Conservation (phyloP, 352 stramenopile species). For the Globisporangium middletonii region DNA sequence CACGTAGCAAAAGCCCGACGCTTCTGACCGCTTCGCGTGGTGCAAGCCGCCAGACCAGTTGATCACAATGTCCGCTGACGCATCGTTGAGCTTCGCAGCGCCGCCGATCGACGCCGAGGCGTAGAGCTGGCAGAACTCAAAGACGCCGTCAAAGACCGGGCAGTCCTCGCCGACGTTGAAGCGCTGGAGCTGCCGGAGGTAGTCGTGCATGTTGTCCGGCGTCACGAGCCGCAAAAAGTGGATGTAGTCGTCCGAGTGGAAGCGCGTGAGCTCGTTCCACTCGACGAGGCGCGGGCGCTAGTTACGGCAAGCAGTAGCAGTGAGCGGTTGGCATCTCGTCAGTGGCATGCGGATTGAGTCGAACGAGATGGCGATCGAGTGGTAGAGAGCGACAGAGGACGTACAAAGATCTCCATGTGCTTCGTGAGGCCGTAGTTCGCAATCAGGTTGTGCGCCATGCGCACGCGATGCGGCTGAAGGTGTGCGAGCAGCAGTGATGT, state of each 20-base stretch:
- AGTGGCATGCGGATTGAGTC: not conserved
- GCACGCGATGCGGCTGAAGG: constrained; percentile 93
- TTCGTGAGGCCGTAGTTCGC: constrained; percentile 99
- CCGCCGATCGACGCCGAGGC: constrained; percentile 95
- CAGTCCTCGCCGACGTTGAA: constrained; percentile 99
- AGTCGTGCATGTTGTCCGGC: constrained; percentile 98
- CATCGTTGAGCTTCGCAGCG: constrained; percentile 94
- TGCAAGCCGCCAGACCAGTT: constrained; percentile 99
- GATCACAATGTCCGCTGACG: constrained; percentile 96
- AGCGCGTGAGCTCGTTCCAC: constrained; percentile 96
- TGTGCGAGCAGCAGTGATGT: not conserved
- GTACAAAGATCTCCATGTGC: constrained; percentile 98
- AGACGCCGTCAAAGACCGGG: constrained; percentile 99
- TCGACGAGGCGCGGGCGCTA: constrained; percentile 93
- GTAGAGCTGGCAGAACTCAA: constrained; percentile 99
- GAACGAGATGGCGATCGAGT: not conserved
- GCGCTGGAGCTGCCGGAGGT: constrained; percentile 89
- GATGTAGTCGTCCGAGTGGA: constrained; percentile 99
- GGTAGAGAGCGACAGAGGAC: constrained; percentile 16
- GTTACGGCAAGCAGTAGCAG: too few species aligned
- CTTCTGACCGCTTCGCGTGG: constrained; percentile 98
- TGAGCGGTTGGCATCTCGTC: too few species aligned
- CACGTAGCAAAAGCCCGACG: constrained; percentile 99
- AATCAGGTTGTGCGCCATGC: constrained; percentile 99
- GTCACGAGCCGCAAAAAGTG: constrained; percentile 98